Evolutionary conservation across 208 protist genomes (phyloP).

Genomic region (Acanthamoeba castellanii): DNA sequence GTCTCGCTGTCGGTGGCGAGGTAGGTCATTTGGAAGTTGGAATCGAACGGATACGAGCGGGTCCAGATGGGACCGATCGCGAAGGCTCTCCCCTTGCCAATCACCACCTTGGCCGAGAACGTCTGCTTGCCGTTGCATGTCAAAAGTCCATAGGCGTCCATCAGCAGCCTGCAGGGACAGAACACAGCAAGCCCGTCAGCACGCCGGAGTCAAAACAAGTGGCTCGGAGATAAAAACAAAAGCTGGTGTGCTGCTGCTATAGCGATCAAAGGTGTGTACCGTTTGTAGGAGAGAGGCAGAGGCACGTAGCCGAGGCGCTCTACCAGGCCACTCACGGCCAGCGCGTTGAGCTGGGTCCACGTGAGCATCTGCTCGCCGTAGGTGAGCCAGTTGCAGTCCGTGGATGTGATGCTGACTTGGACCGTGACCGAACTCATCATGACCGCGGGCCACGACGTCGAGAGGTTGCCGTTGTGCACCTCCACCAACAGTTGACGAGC

Average conservation of each 20-base stretch:
- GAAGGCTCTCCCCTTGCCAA: neutral
- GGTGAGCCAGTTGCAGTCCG: conserved; percentile 13
- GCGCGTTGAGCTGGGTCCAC: neutral
- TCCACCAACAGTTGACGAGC: neutral
- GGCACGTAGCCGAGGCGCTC: neutral
- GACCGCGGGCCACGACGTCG: neutral
- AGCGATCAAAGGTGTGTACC: neutral
- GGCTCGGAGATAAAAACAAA: neutral
- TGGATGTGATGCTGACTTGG: too few species aligned
- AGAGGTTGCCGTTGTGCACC: neutral
- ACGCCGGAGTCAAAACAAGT: neutral
- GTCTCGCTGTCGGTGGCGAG: neutral
- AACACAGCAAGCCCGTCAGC: neutral
- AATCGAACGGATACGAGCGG: neutral
- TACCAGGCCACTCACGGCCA: neutral
- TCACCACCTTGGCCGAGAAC: neutral
- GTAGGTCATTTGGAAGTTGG: conserved; percentile 11
- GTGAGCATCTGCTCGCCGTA: neutral
- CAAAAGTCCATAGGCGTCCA: neutral
- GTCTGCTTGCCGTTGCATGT: neutral
- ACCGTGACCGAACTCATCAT: neutral
- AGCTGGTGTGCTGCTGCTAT: too few species aligned
- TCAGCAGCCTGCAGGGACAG: neutral
- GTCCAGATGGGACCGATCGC: neutral
- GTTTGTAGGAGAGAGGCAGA: conserved; percentile 18